Evolutionary conservation across 2,329 filamentous ascomycete genomes (phyloP), one percentile per base, ranked within the genome.

Genomic region (Alternaria arbusti): DNA sequence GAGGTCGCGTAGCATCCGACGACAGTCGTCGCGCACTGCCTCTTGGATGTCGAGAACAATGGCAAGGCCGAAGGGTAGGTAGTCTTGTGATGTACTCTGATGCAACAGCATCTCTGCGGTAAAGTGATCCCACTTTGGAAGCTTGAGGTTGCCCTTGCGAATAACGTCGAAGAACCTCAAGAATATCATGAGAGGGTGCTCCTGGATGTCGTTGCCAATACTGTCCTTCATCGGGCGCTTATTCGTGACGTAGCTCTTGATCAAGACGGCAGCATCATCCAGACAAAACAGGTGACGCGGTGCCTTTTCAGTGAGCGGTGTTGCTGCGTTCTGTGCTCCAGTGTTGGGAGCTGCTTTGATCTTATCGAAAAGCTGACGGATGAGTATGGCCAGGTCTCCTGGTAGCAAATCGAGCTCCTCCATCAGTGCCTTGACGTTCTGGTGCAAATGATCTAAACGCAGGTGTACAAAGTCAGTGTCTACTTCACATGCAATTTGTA

Each of bases 21-120:
- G 17, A 30, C 51, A 36, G 22, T 63, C 51, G 8, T 58, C 40
- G 7, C 22, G 28, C 5, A 70, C 15, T 9, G 20, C 47, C n/a
- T 62, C 11, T 11, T 64, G 57, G 15, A 70, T 62, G 36, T 67
- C 65, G 7, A 70, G 25, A 15, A 71, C 15, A 22, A 72, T 56
- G 32, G 66, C 57, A 12, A 70, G 55, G 4, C 67, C 70, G 47
- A 71, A 72, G 4, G 61, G 47, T 15, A 72, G 40, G 57, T 63
- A 73, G 17, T 51, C 51, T 25, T 63, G 30, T 23, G 58, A 56
- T 11, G 40, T 49, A 32, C n/a, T 26, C 9, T 43, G 20, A 25
- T 51, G 25, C 10, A 52, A 60, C 13, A 61, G 11, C 32, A 72
- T 61, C 9, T 50, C 54, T 28, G 55, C 54, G 9, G 65, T 69